Conservation (phyloP, 2,329 filamentous ascomycete genomes). For the Ophiostoma ulmi region DNA sequence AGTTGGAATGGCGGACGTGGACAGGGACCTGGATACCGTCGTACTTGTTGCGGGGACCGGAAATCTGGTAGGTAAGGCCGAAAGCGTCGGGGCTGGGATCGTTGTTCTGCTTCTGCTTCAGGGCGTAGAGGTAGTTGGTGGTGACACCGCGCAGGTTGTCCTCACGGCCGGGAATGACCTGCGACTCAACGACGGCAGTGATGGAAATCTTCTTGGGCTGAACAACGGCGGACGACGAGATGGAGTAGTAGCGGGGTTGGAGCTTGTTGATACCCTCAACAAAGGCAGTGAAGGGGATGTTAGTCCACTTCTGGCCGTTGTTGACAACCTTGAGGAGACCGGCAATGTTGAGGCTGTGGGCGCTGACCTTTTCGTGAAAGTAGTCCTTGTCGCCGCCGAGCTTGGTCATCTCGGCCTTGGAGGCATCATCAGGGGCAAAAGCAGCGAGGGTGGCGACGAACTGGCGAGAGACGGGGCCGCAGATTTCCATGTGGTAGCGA, state of each 20-base stretch:
- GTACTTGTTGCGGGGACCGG: constrained; percentile 91
- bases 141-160: constrained; percentile 87
- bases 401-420: constrained; percentile 81
- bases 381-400: constrained; percentile 92
- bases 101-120: constrained; percentile 95
- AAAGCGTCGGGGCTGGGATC: constrained; percentile 76
- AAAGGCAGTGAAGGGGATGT: constrained; percentile 87
- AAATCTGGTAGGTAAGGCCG: constrained; percentile 79
- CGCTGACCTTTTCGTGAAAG: constrained; percentile 79
- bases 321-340: constrained; percentile 71
- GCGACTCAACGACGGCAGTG: constrained; percentile 87
- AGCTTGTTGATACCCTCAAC: constrained; percentile 93
- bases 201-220: constrained; percentile 94
- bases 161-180: constrained; percentile 67
- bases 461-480: constrained; percentile 91
- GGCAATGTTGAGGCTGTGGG: constrained; percentile 82
- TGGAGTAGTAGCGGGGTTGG: constrained; percentile 97
- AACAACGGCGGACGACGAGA: constrained; percentile 91
- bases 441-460: constrained; percentile 81
- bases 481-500: constrained; percentile 95
- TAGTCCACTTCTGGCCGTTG: constrained; percentile 70
- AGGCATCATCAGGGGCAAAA: constrained; percentile 78
- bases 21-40: constrained; percentile 92
- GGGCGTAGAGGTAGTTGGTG: constrained; percentile 89
- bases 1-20: constrained; percentile 96